A percentile compares a stretch with the other conserved stretches of the same genome.
These are phyloP conservation scores for Vaccinium myrtillus DNA, from an alignment of 148 eudicot genomes.

Conservation along the genomic window DNA sequence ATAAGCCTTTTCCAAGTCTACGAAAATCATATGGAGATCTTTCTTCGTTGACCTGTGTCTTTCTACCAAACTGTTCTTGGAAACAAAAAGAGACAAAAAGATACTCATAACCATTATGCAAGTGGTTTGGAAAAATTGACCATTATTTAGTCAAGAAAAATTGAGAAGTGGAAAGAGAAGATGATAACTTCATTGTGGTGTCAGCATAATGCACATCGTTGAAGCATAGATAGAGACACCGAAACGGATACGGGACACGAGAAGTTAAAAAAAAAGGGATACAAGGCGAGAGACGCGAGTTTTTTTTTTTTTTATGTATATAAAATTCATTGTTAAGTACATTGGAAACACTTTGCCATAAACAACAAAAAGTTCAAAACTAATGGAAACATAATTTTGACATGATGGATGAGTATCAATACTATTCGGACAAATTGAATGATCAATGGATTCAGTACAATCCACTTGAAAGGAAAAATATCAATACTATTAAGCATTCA, in stretches of 20 bases:
- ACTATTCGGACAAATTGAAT: background rate
- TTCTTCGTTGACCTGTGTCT: too few species aligned
- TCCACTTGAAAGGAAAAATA: background rate
- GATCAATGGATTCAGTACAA: background rate
- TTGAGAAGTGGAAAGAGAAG: background rate
- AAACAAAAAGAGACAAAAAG: background rate
- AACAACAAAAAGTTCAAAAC: background rate
- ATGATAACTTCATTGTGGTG: background rate
- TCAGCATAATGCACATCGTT: background rate
- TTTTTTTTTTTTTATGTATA: fast-evolving
- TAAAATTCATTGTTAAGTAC: background rate
- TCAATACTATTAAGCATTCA: too few species aligned
- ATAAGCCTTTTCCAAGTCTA: too few species aligned
- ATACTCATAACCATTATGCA: background rate
- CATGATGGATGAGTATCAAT: background rate
- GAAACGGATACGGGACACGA: background rate
- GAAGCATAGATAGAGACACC: background rate
- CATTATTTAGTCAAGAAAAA: background rate
- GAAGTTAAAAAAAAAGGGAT: background rate
- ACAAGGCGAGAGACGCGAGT: background rate
- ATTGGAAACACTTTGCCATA: background rate
- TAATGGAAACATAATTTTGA: background rate
- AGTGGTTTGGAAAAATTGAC: background rate
- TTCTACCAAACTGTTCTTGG: too few species aligned
- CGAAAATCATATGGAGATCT: too few species aligned